These are phyloP conservation scores for Coemansia sp. DNA, from an alignment of 192 early-diverging fungal species.

Conservation along the genomic window DNA sequence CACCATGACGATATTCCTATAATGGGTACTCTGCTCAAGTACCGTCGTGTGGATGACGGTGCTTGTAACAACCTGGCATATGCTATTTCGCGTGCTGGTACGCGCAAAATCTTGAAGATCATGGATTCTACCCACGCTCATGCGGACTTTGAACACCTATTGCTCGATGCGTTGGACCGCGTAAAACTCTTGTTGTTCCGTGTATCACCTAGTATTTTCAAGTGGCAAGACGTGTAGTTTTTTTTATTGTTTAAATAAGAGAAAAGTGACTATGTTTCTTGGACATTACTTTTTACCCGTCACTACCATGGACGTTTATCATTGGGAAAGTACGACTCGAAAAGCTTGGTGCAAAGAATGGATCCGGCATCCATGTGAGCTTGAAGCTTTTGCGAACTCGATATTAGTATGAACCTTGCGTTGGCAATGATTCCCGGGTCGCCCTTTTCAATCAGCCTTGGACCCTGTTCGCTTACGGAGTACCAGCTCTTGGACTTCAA, in stretches of 20 bases:
- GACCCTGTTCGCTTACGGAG: background rate
- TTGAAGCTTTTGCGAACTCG: background rate
- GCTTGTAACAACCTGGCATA: conserved; percentile 55
- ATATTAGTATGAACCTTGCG: background rate
- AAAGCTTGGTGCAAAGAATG: background rate
- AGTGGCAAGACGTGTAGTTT: conserved; percentile 26
- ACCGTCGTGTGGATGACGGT: conserved; percentile 54
- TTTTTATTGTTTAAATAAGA: background rate
- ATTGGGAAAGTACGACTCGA: background rate
- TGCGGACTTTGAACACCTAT: conserved; percentile 52
- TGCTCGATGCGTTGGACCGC: conserved; percentile 38
- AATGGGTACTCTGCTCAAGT: conserved; percentile 25
- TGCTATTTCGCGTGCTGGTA: conserved; percentile 47
- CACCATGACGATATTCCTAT: conserved; percentile 49
- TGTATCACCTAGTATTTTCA: conserved; percentile 45
- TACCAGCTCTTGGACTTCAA: background rate
- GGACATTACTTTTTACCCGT: background rate
- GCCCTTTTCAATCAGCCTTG: background rate
- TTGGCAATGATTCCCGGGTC: background rate
- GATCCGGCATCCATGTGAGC: background rate
- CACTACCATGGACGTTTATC: background rate
- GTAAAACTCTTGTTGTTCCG: conserved; percentile 50
- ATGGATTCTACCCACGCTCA: conserved; percentile 44
- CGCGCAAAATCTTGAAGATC: conserved; percentile 39
- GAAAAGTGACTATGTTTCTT: background rate